Evolutionary conservation across 768 basidiomycete species (phyloP), one percentile per base, ranked within the genome.

Genomic region (Amanita thiersii): DNA sequence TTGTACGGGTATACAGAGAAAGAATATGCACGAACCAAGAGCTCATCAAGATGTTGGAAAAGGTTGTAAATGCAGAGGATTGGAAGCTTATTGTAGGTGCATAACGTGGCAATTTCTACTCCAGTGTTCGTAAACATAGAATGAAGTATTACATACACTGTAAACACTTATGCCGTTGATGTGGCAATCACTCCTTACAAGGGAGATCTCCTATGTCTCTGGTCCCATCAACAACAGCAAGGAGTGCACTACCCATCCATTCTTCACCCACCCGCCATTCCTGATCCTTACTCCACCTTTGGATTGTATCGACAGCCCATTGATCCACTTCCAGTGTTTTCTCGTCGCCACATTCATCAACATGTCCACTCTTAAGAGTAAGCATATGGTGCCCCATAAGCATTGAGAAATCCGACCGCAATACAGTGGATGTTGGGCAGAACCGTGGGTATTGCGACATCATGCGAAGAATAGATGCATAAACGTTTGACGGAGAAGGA

Each of bases 181-280:
- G n/a, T 35, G 34, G 26, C 12, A 24, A 37, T 37, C 6, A 20
- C 37, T 40, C 39, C 39, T 40, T 43, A 35, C n/a, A 46, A 40
- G 48, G 48, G 20, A 51, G 41, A 24, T 46, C 12, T 12, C 31
- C 29, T 7, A 50, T 38, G 28, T 37, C n/a, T 14, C 41, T 47
- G 31, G 48, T 46, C 17, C 56, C 53, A 41, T 23, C 31, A 28
- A 53, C 48, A 38, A 58, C 40, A 30, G 51, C 57, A 18, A n/a
- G 49, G 36, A 65, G 49, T n/a, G 53, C 56, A 49, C 59, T 53
- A 15, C 55, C 57, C 26, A 62, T 58, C 63, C 60, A 63, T 30
- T 61, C 59, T 33, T 62, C 63, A 9, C 50, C 52, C 17, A 47
- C 45, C 37, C 54, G 43, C 56, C 53, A 56, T 26, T 21, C 33